Percentiles rank a stretch among this genome's conserved stretches.
phyloP scores from a whole-genome alignment of 768 basidiomycete species.

The Collybiopsis luxurians region DNA sequence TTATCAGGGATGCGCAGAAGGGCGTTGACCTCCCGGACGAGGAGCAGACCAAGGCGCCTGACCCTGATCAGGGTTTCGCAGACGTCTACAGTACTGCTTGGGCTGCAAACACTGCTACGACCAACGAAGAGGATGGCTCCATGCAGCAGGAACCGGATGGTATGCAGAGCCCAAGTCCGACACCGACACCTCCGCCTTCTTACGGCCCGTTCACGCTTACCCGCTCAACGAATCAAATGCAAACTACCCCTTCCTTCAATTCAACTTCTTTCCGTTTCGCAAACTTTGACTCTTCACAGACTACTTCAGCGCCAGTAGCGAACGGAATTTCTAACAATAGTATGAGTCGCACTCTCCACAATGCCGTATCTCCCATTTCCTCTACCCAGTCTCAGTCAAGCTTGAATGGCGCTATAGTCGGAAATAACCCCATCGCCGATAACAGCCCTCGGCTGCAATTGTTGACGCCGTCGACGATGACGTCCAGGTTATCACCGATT shows the following conservation, averaged over 20 bases:
- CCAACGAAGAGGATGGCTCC: not conserved
- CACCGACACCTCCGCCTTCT: not conserved
- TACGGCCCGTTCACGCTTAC: not conserved
- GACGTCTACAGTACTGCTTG: constrained; percentile 61
- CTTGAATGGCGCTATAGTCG: not conserved
- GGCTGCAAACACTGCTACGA: constrained; percentile 50
- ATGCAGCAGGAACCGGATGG: not conserved
- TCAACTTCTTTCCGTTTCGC: not conserved
- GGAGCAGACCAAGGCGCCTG: constrained; percentile 6
- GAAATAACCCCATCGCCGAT: not conserved
- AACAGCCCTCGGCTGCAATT: not conserved
- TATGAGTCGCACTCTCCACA: not conserved
- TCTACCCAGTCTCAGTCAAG: too few species aligned
- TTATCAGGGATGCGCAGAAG: constrained; percentile 58
- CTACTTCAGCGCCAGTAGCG: not conserved
- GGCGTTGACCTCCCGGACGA: constrained; percentile 35
- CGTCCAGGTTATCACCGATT: not conserved
- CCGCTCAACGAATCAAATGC: not conserved
- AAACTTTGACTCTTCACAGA: not conserved
- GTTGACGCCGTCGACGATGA: not conserved
- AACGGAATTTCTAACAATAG: too few species aligned
- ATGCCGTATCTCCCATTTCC: not conserved
- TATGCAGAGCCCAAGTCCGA: not conserved
- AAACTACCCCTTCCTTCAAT: not conserved
- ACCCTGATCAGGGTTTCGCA: constrained; percentile 35